Percentiles rank a stretch among this genome's conserved stretches.
Conservation (phyloP, 257 asterid species). For the Solanum chilense region DNA sequence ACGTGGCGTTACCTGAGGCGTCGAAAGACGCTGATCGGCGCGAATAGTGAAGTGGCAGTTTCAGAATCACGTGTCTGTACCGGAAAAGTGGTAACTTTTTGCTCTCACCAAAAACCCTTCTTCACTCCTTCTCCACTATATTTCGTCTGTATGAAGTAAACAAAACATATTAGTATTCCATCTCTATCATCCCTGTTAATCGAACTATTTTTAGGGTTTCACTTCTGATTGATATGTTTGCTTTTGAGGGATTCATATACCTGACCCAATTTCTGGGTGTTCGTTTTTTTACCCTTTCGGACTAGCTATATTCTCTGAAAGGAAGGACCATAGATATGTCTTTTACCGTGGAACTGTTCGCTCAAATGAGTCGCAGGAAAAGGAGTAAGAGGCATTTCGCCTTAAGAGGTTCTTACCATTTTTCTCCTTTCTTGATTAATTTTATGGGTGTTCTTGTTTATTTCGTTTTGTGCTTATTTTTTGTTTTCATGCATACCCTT, state of each 20-base stretch:
- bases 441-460: background rate
- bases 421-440: background rate
- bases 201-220: background rate
- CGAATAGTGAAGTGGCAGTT: conserved; percentile 1
- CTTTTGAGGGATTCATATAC: background rate
- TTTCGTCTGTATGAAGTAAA: conserved; percentile 14
- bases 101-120: background rate
- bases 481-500: background rate
- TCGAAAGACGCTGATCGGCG: background rate
- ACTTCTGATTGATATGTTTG: background rate
- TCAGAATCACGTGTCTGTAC: conserved; percentile 10
- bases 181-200: background rate
- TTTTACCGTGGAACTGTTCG: background rate
- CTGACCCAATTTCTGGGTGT: background rate
- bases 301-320: background rate
- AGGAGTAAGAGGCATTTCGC: conserved; percentile 18
- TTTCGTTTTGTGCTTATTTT: background rate
- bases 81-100: background rate
- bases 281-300: background rate
- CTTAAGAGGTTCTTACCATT: conserved; percentile 20
- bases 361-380: conserved; percentile 25
- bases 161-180: background rate
- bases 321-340: background rate
- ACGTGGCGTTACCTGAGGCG: background rate
- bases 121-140: background rate